A percentile compares a stretch with the other conserved stretches of the same genome.
phyloP scores from a whole-genome alignment of 1,284 basidiomycete species.

The Boletus smithii region DNA sequence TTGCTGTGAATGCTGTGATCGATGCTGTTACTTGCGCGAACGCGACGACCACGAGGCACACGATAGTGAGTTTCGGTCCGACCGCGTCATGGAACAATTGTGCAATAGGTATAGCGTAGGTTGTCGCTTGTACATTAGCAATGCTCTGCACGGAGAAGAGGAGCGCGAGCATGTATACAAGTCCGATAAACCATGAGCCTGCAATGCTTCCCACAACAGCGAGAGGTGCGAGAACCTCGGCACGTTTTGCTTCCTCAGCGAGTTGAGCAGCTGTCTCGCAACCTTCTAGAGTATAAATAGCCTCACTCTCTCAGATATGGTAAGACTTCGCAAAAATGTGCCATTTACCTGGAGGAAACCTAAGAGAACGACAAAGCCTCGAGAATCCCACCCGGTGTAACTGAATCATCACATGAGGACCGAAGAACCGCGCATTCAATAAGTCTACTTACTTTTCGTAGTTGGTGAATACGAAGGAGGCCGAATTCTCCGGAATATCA shows the following conservation, averaged over 20 bases:
- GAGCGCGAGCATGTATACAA: slow-evolving; percentile 57
- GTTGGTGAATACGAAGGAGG: slow-evolving; percentile 55
- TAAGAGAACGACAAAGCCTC: slow-evolving; percentile 56
- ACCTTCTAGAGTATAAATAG: slow-evolving; percentile 61
- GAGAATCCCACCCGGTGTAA: slow-evolving; percentile 54
- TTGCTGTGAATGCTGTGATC: slow-evolving; percentile 58
- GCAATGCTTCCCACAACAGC: slow-evolving; percentile 54
- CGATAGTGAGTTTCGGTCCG: slow-evolving; percentile 44
- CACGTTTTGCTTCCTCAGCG: slow-evolving; percentile 57
- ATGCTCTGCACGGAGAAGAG: slow-evolving; percentile 59
- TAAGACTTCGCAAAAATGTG: neutral
- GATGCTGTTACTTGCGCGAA: slow-evolving; percentile 56
- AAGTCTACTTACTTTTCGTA: slow-evolving; percentile 46
- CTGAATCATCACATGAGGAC: slow-evolving; percentile 29
- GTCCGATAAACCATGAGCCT: slow-evolving; percentile 60
- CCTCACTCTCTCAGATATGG: slow-evolving; percentile 30
- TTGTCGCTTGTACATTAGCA: slow-evolving; percentile 45
- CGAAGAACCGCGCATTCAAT: neutral
- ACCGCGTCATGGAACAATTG: slow-evolving; percentile 58
- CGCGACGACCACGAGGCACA: slow-evolving; percentile 51
- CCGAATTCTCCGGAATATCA: slow-evolving; percentile 43
- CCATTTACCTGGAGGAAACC: slow-evolving; percentile 51
- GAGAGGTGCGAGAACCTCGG: slow-evolving; percentile 54
- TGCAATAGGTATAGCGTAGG: slow-evolving; percentile 55
- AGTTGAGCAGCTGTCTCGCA: slow-evolving; percentile 64